These are phyloP conservation scores for Arthrocladium fulminans DNA, from an alignment of 2,329 filamentous ascomycete species.

Conservation along the genomic window DNA sequence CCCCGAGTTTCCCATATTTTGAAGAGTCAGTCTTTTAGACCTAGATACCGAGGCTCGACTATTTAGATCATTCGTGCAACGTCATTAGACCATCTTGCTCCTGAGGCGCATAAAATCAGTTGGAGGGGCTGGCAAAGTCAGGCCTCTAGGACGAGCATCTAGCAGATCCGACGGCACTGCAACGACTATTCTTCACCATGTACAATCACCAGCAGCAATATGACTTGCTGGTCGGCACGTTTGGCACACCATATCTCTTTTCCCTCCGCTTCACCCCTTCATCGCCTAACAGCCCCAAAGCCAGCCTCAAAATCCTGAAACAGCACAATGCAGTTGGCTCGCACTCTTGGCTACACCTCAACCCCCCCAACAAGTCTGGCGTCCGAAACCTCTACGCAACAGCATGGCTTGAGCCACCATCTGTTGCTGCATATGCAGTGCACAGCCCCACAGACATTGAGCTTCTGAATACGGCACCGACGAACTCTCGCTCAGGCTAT, in stretches of 20 bases:
- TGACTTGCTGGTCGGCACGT: constrained; percentile 23
- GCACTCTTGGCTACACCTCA: constrained; percentile 23
- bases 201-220: constrained; percentile 1
- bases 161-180: background rate
- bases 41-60: too few species aligned
- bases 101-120: too few species aligned
- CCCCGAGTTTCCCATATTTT: background rate
- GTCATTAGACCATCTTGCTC: too few species aligned
- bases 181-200: background rate
- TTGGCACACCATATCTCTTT: constrained; percentile 23
- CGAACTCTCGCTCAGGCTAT: constrained; percentile 20
- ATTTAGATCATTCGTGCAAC: too few species aligned
- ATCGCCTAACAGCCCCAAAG: constrained; percentile 2
- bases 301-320: constrained; percentile 16
- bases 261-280: constrained; percentile 21
- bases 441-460: constrained; percentile 17
- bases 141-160: background rate
- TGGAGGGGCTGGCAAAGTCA: too few species aligned
- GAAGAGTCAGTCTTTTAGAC: background rate
- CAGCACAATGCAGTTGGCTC: constrained; percentile 20
- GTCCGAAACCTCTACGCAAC: constrained; percentile 19
- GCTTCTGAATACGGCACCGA: constrained; percentile 17
- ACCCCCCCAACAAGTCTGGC: constrained; percentile 8
- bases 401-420: constrained; percentile 22
- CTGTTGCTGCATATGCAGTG: constrained; percentile 21